Evolutionary conservation across 1,284 basidiomycete species (phyloP).

Genomic region (Cystobasidium pallidum): DNA sequence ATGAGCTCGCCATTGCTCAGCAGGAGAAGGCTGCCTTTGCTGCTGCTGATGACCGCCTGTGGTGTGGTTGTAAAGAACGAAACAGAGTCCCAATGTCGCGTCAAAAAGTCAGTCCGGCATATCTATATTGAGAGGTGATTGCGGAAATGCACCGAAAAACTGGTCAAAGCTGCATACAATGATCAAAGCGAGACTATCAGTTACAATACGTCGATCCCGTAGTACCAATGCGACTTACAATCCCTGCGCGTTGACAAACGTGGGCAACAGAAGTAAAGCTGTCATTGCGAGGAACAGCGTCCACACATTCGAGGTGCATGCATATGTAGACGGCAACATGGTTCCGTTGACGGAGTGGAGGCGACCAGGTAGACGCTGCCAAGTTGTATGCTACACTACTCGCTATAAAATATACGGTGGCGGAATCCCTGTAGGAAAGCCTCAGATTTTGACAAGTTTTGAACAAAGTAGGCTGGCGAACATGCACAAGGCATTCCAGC

Average conservation of each 20-base stretch:
- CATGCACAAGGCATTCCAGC: too few relatives aligned
- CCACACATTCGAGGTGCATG: neutral
- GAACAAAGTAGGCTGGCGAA: too few relatives aligned
- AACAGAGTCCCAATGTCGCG: too few relatives aligned
- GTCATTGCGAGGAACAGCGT: neutral
- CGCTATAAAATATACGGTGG: too few relatives aligned
- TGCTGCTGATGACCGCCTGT: constrained; percentile 40
- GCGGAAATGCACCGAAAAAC: constrained; percentile 25
- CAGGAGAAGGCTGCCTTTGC: constrained; percentile 28
- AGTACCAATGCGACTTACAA: constrained; percentile 16
- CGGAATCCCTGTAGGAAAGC: too few relatives aligned
- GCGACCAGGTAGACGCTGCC: too few relatives aligned
- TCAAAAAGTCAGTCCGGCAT: neutral
- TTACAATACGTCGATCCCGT: neutral
- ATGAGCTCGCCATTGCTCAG: constrained; percentile 41
- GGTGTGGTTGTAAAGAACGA: too few relatives aligned
- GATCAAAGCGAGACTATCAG: neutral
- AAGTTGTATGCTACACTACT: too few relatives aligned
- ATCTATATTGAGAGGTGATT: neutral
- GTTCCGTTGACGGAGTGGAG: neutral
- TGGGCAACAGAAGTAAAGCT: neutral
- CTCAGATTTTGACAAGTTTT: too few relatives aligned
- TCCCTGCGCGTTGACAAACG: constrained; percentile 22
- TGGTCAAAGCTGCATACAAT: constrained; percentile 36
- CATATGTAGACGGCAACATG: neutral